A percentile compares a stretch with the other conserved stretches of the same genome.
Conservation (phyloP, 1,284 basidiomycete genomes). For the Veloboletus limbatus region DNA sequence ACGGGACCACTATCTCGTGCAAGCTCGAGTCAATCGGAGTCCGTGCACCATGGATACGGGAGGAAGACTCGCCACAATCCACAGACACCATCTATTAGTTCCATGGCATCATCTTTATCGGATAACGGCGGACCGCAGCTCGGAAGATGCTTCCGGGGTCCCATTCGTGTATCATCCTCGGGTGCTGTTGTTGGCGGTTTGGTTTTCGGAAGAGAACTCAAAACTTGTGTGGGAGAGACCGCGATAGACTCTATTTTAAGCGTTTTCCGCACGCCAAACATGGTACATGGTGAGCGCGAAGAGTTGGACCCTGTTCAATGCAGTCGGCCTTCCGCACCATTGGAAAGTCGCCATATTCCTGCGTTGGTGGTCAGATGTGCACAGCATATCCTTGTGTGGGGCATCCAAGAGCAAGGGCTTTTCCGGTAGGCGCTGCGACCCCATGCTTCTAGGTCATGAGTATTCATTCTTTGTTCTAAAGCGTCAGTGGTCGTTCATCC, state of each 20-base stretch:
- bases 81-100: constrained; percentile 54
- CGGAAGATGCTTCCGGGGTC: constrained; percentile 54
- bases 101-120: constrained; percentile 49
- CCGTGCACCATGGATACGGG: constrained; percentile 9
- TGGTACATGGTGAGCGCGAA: constrained; percentile 21
- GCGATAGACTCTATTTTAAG: constrained; percentile 37
- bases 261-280: constrained; percentile 19
- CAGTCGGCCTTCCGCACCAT: constrained; percentile 29
- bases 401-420: constrained; percentile 78
- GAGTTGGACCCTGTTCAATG: constrained; percentile 18
- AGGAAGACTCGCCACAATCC: constrained; percentile 50
- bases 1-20: constrained; percentile 35
- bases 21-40: constrained; percentile 36
- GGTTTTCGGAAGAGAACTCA: constrained; percentile 64
- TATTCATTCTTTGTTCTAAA: constrained; percentile 31
- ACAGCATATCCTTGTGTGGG: constrained; percentile 78
- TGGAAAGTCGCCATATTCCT: constrained; percentile 62
- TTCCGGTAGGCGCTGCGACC: constrained; percentile 56
- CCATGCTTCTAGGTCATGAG: neutral
- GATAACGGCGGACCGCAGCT: constrained; percentile 58
- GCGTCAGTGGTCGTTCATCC: constrained; percentile 70
- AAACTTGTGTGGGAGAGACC: constrained; percentile 59
- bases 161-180: constrained; percentile 40
- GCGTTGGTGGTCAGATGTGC: constrained; percentile 75
- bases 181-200: constrained; percentile 43